Evolutionary conservation across 257 asterid species (phyloP), one percentile per base, ranked within the genome.

Genomic region (Verbascum thapsus): DNA sequence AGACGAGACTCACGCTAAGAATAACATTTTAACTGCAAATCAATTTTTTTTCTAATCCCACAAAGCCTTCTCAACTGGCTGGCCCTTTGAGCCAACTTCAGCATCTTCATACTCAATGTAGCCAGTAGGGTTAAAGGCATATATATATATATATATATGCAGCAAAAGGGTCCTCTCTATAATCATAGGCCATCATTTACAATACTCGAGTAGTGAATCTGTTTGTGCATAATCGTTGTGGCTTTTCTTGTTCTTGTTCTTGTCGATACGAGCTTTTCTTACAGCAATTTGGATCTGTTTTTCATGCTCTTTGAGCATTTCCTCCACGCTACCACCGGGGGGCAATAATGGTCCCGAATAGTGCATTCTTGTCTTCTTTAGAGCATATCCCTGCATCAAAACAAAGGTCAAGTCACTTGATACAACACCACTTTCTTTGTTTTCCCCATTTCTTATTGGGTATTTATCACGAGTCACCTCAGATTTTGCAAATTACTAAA

Each of bases 221-320:
- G 79, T 78, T 63, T 84, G 91, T 53, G 80, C 85, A 61, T 74
- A 78, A 17, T 73, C 87, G 17, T 19, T 45, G 32, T 61, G 52
- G n/a, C 69, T 80, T 66, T 77, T 81, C 60, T 66, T 66, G 18
- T 45, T 53, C 75, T 78, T 89, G 35, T 67, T 70, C 78, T 83
- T 86, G 62, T 86, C 88, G 1, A 66, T 23, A 16, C 85, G 91
- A 56, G 95, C 94, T 78, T 83, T 90, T 64, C 97, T 85, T 34
- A 90, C 94, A 34, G 97, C 97, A 6, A 79, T 64, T 70, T 90
- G 97, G 30, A 90, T 85, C 73, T 85, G 94, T 63, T 66, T 87
- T 66, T 84, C 95, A 22, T 87, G 95, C 72, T 87, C 95, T 75
- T 75, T 81, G 53, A 90, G 91, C 91, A 90, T 90, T 53, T 90